Conservation (phyloP, 2,329 filamentous ascomycete species). For the Graphilbum ipis-grandicollis region DNA sequence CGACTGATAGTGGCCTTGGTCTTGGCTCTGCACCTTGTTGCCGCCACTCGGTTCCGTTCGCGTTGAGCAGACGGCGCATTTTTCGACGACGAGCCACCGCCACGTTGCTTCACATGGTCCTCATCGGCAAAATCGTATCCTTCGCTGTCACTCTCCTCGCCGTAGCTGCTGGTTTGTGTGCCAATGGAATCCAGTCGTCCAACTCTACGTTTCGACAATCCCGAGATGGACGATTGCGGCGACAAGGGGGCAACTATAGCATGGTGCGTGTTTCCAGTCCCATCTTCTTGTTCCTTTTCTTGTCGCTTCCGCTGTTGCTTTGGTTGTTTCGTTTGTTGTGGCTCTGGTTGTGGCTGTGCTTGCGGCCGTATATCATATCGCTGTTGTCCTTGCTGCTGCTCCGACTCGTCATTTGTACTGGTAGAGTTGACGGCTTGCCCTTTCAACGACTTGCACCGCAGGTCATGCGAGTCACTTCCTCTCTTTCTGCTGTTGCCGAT, state of each 20-base stretch:
- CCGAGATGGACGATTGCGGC: conserved; percentile 3
- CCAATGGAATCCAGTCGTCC: conserved; percentile 1
- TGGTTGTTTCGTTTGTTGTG: no score
- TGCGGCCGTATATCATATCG: no score
- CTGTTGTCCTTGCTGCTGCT: no score
- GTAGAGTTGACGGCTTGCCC: no score
- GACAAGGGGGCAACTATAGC: conserved; percentile 1
- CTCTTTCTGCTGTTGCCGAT: no score
- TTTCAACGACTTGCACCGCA: no score
- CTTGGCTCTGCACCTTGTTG: conserved; percentile 15
- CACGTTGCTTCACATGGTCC: not conserved
- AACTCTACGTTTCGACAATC: not conserved
- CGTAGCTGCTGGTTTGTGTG: not conserved
- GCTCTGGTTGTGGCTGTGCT: no score
- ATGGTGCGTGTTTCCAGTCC: no score
- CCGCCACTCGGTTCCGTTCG: conserved; percentile 14
- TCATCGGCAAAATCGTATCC: not conserved
- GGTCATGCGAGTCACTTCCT: no score
- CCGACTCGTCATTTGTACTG: no score
- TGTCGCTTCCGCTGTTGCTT: no score
- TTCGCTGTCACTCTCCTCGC: not conserved
- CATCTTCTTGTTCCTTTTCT: no score
- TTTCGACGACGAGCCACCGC: not conserved
- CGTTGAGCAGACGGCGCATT: conserved; percentile 4
- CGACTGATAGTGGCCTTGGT: conserved; percentile 12